These are phyloP conservation scores for Lophiostoma macrostomum DNA, from an alignment of 495 filamentous ascomycete species.

Conservation along the genomic window DNA sequence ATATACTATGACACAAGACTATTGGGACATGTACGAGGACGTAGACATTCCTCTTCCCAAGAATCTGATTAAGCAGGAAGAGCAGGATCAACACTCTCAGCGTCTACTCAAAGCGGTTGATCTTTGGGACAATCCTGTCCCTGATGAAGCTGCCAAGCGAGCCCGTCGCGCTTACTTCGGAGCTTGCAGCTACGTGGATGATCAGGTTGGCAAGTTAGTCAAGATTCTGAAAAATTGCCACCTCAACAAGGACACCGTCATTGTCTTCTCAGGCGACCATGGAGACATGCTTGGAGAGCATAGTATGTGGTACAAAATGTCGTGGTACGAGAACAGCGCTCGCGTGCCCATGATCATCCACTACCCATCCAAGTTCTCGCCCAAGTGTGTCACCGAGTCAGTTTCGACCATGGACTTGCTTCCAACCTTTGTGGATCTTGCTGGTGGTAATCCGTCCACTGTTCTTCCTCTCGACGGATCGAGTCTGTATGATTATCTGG, in stretches of 20 bases:
- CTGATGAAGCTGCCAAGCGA: conserved; percentile 72
- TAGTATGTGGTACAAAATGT: conserved; percentile 93
- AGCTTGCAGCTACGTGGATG: conserved; percentile 84
- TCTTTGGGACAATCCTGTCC: conserved; percentile 70
- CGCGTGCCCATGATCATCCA: conserved; percentile 79
- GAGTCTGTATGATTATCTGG: conserved; percentile 68
- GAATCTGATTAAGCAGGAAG: conserved; percentile 66
- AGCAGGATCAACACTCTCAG: conserved; percentile 79
- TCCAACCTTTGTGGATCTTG: conserved; percentile 79
- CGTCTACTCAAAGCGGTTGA: conserved; percentile 78
- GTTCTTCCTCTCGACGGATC: conserved; percentile 73
- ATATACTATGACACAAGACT: conserved; percentile 83
- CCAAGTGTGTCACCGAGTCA: conserved; percentile 68
- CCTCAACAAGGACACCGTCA: conserved; percentile 74
- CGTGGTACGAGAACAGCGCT: conserved; percentile 78
- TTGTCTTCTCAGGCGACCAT: conserved; percentile 85
- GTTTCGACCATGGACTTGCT: conserved; percentile 85
- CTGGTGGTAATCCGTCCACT: conserved; percentile 58
- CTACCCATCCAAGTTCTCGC: conserved; percentile 62
- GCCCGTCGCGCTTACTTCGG: conserved; percentile 84
- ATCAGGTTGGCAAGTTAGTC: conserved; percentile 77
- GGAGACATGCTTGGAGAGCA: conserved; percentile 92
- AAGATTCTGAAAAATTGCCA: conserved; percentile 68
- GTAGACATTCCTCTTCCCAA: conserved; percentile 81
- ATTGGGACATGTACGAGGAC: conserved; percentile 83